These are phyloP conservation scores for Colletotrichum camelliae DNA, from an alignment of 2,329 filamentous ascomycete genomes.

Conservation along the genomic window DNA sequence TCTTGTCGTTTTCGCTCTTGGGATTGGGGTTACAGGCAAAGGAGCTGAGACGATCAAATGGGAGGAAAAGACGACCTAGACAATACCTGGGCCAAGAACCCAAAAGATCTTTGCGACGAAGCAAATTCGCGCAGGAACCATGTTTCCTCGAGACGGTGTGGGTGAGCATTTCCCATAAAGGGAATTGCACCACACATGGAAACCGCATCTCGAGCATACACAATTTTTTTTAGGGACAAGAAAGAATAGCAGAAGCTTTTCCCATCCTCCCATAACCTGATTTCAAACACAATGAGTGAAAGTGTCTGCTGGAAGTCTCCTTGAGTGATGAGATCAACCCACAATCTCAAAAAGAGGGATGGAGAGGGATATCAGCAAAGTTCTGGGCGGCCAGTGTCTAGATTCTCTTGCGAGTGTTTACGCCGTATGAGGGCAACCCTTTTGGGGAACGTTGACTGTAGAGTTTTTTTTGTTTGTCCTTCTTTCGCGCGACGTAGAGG, in stretches of 20 bases:
- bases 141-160: not conserved
- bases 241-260: not conserved
- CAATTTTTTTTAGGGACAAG: not conserved
- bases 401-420: not conserved
- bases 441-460: not conserved
- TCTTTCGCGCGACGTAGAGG: not conserved
- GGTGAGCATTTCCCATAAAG: not conserved
- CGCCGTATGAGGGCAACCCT: not conserved
- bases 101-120: not conserved
- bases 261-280: not conserved
- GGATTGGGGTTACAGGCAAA: not conserved
- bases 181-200: not conserved
- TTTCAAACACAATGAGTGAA: too few species aligned
- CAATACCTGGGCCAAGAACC: slow-evolving; percentile 21
- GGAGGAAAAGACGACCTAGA: slow-evolving; percentile 18
- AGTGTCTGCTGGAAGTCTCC: not conserved
- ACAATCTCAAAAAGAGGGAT: not conserved
- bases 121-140: not conserved
- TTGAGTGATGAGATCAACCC: not conserved
- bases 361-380: not conserved
- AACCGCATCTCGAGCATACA: not conserved
- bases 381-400: not conserved
- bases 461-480: not conserved
- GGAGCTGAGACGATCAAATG: not conserved
- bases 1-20: not conserved